Percentiles rank a stretch among this genome's conserved stretches.
Conservation (phyloP, 2,329 filamentous ascomycete species). For the Fusarium sambucinum region DNA sequence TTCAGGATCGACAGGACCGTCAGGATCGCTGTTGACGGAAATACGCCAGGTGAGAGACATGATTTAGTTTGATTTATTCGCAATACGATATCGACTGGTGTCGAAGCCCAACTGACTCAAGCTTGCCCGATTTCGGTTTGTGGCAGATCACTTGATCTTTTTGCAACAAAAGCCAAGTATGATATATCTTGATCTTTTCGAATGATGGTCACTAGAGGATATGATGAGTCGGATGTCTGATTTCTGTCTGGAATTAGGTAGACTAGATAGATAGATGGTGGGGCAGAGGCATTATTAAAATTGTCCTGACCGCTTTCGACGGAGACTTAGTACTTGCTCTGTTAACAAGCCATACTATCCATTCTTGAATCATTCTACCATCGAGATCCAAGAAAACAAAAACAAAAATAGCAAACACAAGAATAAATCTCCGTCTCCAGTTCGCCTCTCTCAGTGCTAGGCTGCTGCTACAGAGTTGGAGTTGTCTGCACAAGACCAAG, state of each 20-base stretch:
- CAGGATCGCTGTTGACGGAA: constrained; percentile 43
- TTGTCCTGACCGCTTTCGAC: constrained; percentile 38
- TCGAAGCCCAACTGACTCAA: constrained; percentile 12
- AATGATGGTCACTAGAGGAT: neutral
- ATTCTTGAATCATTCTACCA: neutral
- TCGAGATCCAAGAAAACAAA: neutral
- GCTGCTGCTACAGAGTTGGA: constrained; percentile 47
- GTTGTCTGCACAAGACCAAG: constrained; percentile 60
- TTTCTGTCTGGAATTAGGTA: neutral
- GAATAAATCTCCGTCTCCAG: too few species aligned
- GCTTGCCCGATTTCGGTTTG: neutral
- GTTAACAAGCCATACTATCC: neutral
- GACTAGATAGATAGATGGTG: constrained; percentile 7
- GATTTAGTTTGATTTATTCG: constrained; percentile 3
- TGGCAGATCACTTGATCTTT: constrained; percentile 20
- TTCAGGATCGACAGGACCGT: constrained; percentile 58
- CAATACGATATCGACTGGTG: neutral
- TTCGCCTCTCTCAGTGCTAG: neutral
- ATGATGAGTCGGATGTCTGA: neutral
- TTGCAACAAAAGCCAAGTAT: neutral
- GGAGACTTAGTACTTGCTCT: neutral
- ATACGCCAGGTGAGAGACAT: constrained; percentile 61
- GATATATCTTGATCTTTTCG: neutral
- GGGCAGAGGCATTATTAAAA: constrained; percentile 24
- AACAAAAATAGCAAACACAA: neutral